Base-by-base conservation (phyloP, 2,329 filamentous ascomycete genomes). In the Fusarium sp. region DNA sequence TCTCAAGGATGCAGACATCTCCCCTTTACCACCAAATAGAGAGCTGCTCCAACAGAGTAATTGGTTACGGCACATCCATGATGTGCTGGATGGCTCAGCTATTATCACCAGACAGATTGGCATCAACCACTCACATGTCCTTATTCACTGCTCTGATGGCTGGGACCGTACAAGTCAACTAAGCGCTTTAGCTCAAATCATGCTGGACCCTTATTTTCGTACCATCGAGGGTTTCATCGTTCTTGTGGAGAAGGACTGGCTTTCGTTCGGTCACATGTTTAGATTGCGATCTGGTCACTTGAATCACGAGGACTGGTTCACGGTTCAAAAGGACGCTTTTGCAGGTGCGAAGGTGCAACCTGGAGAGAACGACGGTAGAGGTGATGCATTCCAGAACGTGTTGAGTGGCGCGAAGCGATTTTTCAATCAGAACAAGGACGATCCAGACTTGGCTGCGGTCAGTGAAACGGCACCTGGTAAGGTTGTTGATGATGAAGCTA, bases 241-340 rank as follows among this genome's bases (percentile, higher is more conserved):
- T 4, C 82, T 99, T 8, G 87, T 99, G 4, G 96, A 99, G 79
- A 99, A 99, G 78, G 96, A 99, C 76, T 99, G 96, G 93, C 81
- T 99, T 14, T 96, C 95, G 0, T 99, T 97, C 80, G 96, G 96
- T 3, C 95, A 99, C 79, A 97, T 97, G 90, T 99, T 99, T 80
- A 89, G 94, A 55, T 89, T 97, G 73, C 90, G 96, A n/a, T 92
- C 92, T 15, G 96, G 96, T 4, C 92, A 92, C 71, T 81, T 98
- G 56, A 93, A 90, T 74, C 92, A 92, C 68, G 95, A 98, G 70
- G 97, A 96, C 75, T 98, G 94, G 94, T 99, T 99, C 75, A 85
- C 88, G 19, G 87, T 93, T 25, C 93, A 97, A 76, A 94, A 91
- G 72, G 95, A 98, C 78, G 85, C 80, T 80, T 90, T 84, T 83